These are phyloP conservation scores for Sporothrix brasiliensis DNA, from an alignment of 2,329 filamentous ascomycete species.

Conservation along the genomic window DNA sequence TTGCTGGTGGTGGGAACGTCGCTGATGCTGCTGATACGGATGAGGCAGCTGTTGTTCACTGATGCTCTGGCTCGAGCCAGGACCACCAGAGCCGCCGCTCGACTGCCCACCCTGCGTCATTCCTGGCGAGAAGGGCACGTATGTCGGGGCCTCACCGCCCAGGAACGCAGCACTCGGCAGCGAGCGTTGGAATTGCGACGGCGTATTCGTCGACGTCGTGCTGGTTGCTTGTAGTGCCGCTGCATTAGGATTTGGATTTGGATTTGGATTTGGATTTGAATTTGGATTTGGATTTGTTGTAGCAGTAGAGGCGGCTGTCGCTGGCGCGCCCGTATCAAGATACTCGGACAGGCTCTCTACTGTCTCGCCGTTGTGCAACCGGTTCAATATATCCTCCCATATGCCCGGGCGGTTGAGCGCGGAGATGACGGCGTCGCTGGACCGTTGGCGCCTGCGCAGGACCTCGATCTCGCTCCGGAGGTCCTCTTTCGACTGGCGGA, in stretches of 20 bases:
- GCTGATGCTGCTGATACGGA: not conserved
- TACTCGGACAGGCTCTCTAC: slow-evolving; percentile 61
- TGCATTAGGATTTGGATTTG: slow-evolving; percentile 34
- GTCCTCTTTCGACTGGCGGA: slow-evolving; percentile 66
- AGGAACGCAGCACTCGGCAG: slow-evolving; percentile 40
- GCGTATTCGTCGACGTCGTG: slow-evolving; percentile 35
- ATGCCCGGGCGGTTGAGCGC: slow-evolving; percentile 56
- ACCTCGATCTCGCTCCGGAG: slow-evolving; percentile 62
- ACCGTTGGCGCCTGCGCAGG: slow-evolving; percentile 57
- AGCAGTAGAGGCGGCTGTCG: slow-evolving; percentile 39
- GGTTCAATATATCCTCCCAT: slow-evolving; percentile 58
- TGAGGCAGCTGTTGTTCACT: slow-evolving; percentile 37
- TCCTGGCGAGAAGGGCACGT: slow-evolving; percentile 43
- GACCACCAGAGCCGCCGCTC: slow-evolving; percentile 40
- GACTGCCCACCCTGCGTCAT: slow-evolving; percentile 30
- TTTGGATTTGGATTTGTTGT: no score
- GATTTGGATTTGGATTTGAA: no score
- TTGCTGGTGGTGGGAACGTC: not conserved
- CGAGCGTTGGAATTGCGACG: slow-evolving; percentile 40
- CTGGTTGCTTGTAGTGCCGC: slow-evolving; percentile 27
- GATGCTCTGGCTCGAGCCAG: slow-evolving; percentile 42
- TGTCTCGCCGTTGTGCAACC: slow-evolving; percentile 57
- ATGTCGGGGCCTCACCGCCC: slow-evolving; percentile 39
- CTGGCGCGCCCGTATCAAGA: slow-evolving; percentile 46
- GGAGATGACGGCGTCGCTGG: slow-evolving; percentile 58